phyloP scores from a whole-genome alignment of 495 filamentous ascomycete species.

The Darksidea phi region DNA sequence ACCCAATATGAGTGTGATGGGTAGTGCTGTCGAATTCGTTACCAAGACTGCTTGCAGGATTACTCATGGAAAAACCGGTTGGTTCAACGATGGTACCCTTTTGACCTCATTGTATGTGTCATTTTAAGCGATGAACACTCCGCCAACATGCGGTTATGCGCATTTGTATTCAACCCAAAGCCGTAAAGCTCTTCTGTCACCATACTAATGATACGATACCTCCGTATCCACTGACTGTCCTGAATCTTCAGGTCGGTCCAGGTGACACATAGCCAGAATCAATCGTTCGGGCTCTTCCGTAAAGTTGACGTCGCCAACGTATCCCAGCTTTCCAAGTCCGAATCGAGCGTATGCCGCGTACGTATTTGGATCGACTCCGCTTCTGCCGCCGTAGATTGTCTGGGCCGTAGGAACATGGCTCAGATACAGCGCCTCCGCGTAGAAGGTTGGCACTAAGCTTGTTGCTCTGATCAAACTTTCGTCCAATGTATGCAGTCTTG shows the following conservation, averaged over 20 bases:
- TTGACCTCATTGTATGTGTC: too few species aligned
- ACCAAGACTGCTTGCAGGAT: too few species aligned
- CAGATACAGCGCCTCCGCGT: constrained; percentile 26
- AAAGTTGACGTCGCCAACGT: constrained; percentile 30
- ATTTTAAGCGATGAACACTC: too few species aligned
- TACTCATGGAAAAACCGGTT: too few species aligned
- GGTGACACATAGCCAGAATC: constrained; percentile 35
- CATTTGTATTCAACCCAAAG: too few species aligned
- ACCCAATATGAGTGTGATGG: too few species aligned
- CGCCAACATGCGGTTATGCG: too few species aligned
- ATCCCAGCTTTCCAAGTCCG: constrained; percentile 30
- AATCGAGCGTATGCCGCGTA: constrained; percentile 30
- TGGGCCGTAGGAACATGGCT: constrained; percentile 17
- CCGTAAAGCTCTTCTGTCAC: too few species aligned
- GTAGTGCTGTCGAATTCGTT: too few species aligned
- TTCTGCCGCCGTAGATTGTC: constrained; percentile 20
- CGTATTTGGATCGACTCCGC: background rate
- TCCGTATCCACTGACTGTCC: too few species aligned
- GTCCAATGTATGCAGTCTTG: constrained; percentile 5
- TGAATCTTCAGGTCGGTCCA: constrained; percentile 25
- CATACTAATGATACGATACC: too few species aligned
- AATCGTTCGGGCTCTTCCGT: constrained; percentile 28
- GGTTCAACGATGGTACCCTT: too few species aligned
- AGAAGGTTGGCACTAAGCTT: constrained; percentile 16
- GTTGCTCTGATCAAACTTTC: constrained; percentile 15